Base-by-base conservation (phyloP, 371 early-diverging fungal genomes). In the Mortierella sp. region DNA sequence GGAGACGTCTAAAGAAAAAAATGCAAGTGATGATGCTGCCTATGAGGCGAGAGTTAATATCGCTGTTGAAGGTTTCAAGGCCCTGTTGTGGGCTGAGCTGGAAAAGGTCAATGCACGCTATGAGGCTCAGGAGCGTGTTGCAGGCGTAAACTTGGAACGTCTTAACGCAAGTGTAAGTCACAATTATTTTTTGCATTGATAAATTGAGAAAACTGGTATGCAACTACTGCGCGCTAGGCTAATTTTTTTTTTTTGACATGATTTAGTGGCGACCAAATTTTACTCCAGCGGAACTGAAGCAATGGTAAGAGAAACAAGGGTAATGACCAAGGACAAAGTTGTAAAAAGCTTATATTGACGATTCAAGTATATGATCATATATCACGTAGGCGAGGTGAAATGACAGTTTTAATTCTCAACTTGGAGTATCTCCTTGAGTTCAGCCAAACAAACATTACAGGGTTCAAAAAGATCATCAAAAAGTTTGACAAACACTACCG, bases 401-500 rank as follows among this genome's bases (percentile, higher is more conserved):
- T 91, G 36, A 67, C 84, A 40, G 83, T 79, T 55, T 68, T 91
- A 45, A 73, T 89, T 62, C 79, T 84, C 16, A 77, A 86, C 65
- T 79, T 89, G 7, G 91, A 91, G 74, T 87, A 85, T 64, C 74
- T 90, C 21, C 68, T 72, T 33, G 92, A 91, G 63, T 91, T 88
- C 74, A 83, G 87, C 7, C 83, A 89, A 69, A 87, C 87, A 33
- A 91, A 90, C 63, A 77, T 91, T 38, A 86, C 86, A 21, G 91
- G 89, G 19, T 89, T 89, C 63, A 86, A 88, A 67, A 90, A 90
- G 77, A 90, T 91, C 40, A 80, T 91, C 63, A 89, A 91, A 70
- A 91, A 91, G 76, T 88, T 88, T 63, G 90, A 88, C 77, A 90
- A 87, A 83, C 83, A 83, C 60, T 83, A 64, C 57, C 72, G 67